phyloP scores from a whole-genome alignment of 1,139 yeast genomes.

The Neolecta irregularis region DNA sequence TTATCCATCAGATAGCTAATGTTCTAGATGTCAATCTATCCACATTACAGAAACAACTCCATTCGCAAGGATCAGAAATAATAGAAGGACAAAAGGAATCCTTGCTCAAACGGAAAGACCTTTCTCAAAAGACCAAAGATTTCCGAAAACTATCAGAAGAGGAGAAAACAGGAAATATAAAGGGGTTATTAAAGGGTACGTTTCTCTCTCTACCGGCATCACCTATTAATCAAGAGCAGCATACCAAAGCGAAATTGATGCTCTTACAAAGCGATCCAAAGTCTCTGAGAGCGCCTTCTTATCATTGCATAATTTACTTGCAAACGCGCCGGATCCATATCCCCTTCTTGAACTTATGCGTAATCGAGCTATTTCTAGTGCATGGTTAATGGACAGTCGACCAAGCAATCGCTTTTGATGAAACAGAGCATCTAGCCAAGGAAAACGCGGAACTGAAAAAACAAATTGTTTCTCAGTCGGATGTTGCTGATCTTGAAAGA shows the following conservation, averaged over 20 bases:
- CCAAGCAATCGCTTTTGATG: slow-evolving; percentile 44
- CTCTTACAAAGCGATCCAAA: slow-evolving; percentile 62
- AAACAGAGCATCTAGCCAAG: slow-evolving; percentile 35
- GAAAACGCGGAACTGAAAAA: slow-evolving; percentile 46
- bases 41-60: slow-evolving; percentile 51
- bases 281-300: slow-evolving; percentile 57
- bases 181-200: slow-evolving; percentile 46
- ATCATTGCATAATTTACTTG: slow-evolving; percentile 55
- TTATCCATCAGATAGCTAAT: too few relatives aligned
- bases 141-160: slow-evolving; percentile 57
- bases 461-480: slow-evolving; percentile 50
- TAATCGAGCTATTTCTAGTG: too few relatives aligned
- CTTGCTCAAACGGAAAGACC: slow-evolving; percentile 49
- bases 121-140: slow-evolving; percentile 65
- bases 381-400: neutral
- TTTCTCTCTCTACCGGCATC: too few relatives aligned
- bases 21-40: slow-evolving; percentile 45
- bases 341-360: slow-evolving; percentile 52
- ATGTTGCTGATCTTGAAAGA: slow-evolving; percentile 59
- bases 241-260: slow-evolving; percentile 80
- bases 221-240: too few relatives aligned
- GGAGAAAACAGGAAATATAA: slow-evolving; percentile 50
- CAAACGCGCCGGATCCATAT: slow-evolving; percentile 87
- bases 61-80: slow-evolving; percentile 57
- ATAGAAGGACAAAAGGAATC: slow-evolving; percentile 56